Base-by-base conservation (phyloP, 2,329 filamentous ascomycete species). In the Hypoxylon sp. region DNA sequence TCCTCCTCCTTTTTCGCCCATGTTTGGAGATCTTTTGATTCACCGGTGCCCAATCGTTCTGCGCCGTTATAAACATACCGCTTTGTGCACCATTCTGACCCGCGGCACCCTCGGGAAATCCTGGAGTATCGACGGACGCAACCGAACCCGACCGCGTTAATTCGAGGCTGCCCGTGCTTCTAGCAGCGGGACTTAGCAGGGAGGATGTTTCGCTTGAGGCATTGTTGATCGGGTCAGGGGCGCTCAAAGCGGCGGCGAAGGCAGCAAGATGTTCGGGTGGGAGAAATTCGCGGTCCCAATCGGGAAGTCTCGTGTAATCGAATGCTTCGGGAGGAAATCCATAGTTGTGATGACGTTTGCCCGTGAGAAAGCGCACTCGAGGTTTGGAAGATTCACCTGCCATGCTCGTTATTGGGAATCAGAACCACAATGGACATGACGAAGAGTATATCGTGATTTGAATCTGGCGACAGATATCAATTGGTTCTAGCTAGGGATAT, bases 31-130 rank as follows among this genome's bases (percentile, higher is more conserved):
- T 79, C 49, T 82, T 86, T 67, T 93, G 84, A 62, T 89, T 87
- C 8, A 97, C 84, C 0, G 94, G 94, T 11, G 90, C 87, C 94
- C 94, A 99, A 76, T 99, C 94, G 70, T 96, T 96, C 67, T 95
- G 84, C 29, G 94, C 93, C 3, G 90, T 89, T 64, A 97, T 90
- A 68, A 92, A 91, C 38, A 83, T 61, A 38, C 51, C 53, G 35
- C 47, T 58, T 35, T 63, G 63, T 16, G 59, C 73, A 27, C 71
- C 73, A 50, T 72, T 70, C 25, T 66, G 61, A 9, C 51, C 49
- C 26, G 58, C 72, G 23, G 69, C 71, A 31, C 71, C 66, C 15
- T 65, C 66, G 13, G 49, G 60, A 26, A 64, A 46, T 1, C 55
- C 57, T 7, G 62, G 26, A n/a, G 66, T 49, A 35, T 75, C 71